These are phyloP conservation scores for Neofusicoccum umdonicola DNA, from an alignment of 2,329 filamentous ascomycete species.

Conservation along the genomic window DNA sequence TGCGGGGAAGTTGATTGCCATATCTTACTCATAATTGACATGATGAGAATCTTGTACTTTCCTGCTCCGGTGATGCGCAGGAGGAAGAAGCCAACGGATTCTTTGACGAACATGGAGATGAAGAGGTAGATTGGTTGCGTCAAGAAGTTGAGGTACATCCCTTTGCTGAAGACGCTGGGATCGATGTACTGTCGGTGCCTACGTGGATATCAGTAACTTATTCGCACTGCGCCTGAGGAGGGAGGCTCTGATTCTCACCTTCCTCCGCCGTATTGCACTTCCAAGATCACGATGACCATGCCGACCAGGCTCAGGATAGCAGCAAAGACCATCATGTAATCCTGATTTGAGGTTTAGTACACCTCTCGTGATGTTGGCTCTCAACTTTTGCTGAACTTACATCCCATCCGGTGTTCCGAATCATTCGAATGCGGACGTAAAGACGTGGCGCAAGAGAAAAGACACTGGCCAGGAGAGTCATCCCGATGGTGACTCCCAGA, in stretches of 20 bases:
- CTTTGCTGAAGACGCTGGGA: constrained; percentile 30
- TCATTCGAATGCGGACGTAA: constrained; percentile 50
- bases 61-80: constrained; percentile 44
- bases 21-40: constrained; percentile 43
- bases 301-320: constrained; percentile 28
- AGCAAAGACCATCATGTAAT: constrained; percentile 46
- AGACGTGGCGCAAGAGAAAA: constrained; percentile 42
- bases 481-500: constrained; percentile 41
- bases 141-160: constrained; percentile 49
- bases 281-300: neutral
- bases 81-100: constrained; percentile 51
- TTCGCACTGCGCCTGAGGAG: constrained; percentile 41
- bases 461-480: constrained; percentile 40
- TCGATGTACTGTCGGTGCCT: constrained; percentile 46
- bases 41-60: constrained; percentile 43
- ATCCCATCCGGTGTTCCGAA: constrained; percentile 52
- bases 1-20: constrained; percentile 20
- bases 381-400: constrained; percentile 25
- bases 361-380: neutral
- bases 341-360: constrained; percentile 23
- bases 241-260: constrained; percentile 40
- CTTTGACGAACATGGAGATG: constrained; percentile 48
- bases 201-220: constrained; percentile 41
- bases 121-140: constrained; percentile 48
- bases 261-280: constrained; percentile 24